Evolutionary conservation across 179 eudicot species (phyloP).

Genomic region (Drosera spatulata): DNA sequence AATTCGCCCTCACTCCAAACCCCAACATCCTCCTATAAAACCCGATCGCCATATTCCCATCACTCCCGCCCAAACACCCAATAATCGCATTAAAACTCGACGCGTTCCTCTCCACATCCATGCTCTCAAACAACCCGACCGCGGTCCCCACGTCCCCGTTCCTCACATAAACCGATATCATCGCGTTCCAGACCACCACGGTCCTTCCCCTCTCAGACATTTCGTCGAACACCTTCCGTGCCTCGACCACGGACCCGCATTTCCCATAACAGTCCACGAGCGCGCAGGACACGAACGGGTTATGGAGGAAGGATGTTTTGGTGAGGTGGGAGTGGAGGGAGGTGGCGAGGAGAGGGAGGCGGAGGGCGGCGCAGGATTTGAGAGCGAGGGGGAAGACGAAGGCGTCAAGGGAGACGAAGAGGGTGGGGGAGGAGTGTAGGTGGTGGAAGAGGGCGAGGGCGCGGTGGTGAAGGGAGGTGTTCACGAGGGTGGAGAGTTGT

Average conservation of each 20-base stretch:
- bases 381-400: conserved; percentile 62
- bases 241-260: conserved; percentile 16
- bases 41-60: conserved; percentile 25
- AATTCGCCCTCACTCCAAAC: conserved; percentile 31
- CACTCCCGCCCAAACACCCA: conserved; percentile 27
- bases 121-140: conserved; percentile 31
- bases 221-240: conserved; percentile 30
- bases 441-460: conserved; percentile 48
- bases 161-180: conserved; percentile 25
- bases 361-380: conserved; percentile 40
- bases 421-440: conserved; percentile 34
- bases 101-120: conserved; percentile 36
- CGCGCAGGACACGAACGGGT: conserved; percentile 53
- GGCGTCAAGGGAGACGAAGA: conserved; percentile 30
- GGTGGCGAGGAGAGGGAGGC: conserved; percentile 22
- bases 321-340: conserved; percentile 37
- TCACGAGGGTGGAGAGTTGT: conserved; percentile 45
- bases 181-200: conserved; percentile 29
- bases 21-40: conserved; percentile 40
- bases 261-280: conserved; percentile 30
- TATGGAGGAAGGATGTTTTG: conserved; percentile 25
- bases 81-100: conserved; percentile 49
- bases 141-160: conserved; percentile 22
- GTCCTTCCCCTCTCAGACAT: conserved; percentile 9
- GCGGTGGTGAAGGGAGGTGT: conserved; percentile 38